Base-by-base conservation (phyloP, 108 stramenopile species). In the Thalassiosira profunda region DNA sequence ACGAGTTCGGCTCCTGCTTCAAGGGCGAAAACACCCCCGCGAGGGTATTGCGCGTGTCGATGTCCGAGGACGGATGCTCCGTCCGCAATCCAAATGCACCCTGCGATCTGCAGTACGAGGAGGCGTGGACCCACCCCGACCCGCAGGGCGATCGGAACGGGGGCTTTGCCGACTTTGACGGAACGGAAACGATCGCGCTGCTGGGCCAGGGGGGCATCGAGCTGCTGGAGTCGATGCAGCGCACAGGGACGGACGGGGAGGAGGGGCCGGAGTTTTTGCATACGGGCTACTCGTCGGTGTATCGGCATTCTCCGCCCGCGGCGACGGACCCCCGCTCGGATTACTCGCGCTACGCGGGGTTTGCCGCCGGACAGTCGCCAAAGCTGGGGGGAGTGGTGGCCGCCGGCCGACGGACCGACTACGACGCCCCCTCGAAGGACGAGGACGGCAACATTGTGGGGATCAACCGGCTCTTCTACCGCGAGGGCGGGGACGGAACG, bases 351-450 rank as follows among this genome's bases (percentile, higher is more conserved):
- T 62, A 62, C 23, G 61, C 61, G 31, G 61, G 61, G 6, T 62
- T 62, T 26, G 43, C 61, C 11, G 42, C 61, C 10, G 26, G 42
- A n/a, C 23, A 62, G 11, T 14, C 35, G n/a, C 20, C 52, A 31
- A 1, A 29, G 0, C 34, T 30, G 12, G 61, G 61, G 2, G 61
- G 61, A 0, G 24, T 44, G 17, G 34, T 62, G 18, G 43, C 44
- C 28, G 61, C 61, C 18, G 61, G 61, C n/a, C 41, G 61, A 23
- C 43, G 61, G 18, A 62, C n/a, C 21, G 61, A 62, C 34, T 62
- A 47, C 7, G 61, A 62, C 26, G 42, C 43, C 20, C 61, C 61
- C 8, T 18, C 31, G 20, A 11, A 12, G 11, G 61, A 62, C 9
- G 24, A 28, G 4, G 21, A 62, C 29, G 61, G 61, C 10, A 44